Base-by-base conservation (phyloP, 2,329 filamentous ascomycete genomes). In the Pseudogymnoascus sp. region DNA sequence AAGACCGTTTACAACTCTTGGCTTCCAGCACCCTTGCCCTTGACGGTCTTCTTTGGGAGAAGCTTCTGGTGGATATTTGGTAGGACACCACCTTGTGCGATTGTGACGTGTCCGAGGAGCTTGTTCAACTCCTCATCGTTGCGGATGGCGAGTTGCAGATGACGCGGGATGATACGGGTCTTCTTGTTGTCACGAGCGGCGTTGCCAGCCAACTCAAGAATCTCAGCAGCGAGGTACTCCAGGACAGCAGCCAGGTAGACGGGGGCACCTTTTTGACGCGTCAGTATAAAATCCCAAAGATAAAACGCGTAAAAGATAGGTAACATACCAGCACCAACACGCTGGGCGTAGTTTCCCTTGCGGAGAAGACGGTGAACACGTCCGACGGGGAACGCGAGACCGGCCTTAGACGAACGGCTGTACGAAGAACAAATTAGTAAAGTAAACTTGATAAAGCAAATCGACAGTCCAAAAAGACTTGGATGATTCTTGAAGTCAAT, bases 61-160 rank as follows among this genome's bases (percentile, higher is more conserved):
- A 99, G 89, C 83, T 99, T 96, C 82, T 94, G 90, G 84, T 96
- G 91, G 72, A 96, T 96, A 86, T 96, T 95, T 79, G 92, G 92
- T 68, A 96, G 84, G 70, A 96, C 92, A 92, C 91, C 91, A 83
- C 91, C 92, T 82, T 96, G 92, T 77, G 92, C 92, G 73, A 96
- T 96, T 76, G 92, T 97, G 79, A 96, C 92, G 77, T 96, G 91
- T 64, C 92, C 92, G 68, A 96, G 84, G 67, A 96, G 88, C 86
- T 96, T 97, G 90, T 97, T 97, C 90, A 97, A 79, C 82, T 99
- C 94, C 86, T 97, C 93, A 79, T 97, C 93, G 82, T 97, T 97
- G 75, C 94, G 89, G 83, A 99, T 99, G 80, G 94, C 94, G 72
- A 99, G 91, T 84, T 99, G 94, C 58, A 99, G 87, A 80, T 99